A percentile compares a stretch with the other conserved stretches of the same genome.
Conservation (phyloP, 108 stramenopile genomes). For the Skeletonema potamos region DNA sequence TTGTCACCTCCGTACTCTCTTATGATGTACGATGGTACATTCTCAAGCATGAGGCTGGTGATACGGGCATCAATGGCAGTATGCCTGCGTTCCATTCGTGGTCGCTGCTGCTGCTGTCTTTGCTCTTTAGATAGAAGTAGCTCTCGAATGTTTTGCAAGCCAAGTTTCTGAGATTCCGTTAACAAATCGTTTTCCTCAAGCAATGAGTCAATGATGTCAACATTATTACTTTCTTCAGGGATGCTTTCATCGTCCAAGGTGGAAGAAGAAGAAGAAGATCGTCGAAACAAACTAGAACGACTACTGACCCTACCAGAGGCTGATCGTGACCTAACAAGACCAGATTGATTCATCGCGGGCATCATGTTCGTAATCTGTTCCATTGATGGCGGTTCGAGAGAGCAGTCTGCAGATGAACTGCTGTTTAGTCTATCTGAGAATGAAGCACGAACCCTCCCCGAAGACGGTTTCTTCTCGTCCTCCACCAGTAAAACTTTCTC, state of each 20-base stretch:
- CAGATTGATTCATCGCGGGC: neutral
- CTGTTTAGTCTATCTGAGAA: neutral
- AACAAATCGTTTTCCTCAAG: neutral
- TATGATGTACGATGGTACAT: conserved; percentile 20
- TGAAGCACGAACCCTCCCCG: neutral
- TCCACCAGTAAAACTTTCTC: neutral
- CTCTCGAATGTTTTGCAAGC: conserved; percentile 15
- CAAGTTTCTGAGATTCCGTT: conserved; percentile 13
- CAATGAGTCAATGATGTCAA: conserved; percentile 25
- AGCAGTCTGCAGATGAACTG: neutral
- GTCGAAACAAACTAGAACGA: neutral
- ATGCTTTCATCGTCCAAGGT: neutral
- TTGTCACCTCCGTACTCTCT: conserved; percentile 16
- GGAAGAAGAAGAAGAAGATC: neutral
- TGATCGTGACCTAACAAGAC: neutral
- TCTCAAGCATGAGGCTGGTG: neutral
- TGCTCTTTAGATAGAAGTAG: neutral
- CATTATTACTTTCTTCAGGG: neutral
- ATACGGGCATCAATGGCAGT: neutral
- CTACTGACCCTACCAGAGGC: neutral
- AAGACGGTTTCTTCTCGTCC: neutral
- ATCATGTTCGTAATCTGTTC: neutral
- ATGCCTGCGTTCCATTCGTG: conserved; percentile 18
- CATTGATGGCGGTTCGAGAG: neutral
- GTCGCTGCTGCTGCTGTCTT: neutral